Conservation (phyloP, 1,139 yeast genomes). For the Debaryomyces sp. region DNA sequence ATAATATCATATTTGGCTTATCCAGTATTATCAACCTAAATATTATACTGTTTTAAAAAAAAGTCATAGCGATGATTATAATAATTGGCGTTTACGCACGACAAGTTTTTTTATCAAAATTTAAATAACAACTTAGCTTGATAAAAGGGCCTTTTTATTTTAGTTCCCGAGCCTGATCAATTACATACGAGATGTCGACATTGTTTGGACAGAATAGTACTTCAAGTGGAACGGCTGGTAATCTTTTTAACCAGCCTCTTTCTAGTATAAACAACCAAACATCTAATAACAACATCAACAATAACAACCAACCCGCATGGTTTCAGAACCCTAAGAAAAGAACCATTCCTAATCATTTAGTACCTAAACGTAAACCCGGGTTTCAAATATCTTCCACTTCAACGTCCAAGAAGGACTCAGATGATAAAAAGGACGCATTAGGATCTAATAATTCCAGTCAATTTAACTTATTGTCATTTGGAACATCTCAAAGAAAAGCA, state of each 20-base stretch:
- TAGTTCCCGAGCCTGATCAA: not conserved
- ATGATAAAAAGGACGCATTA: slow-evolving; percentile 14
- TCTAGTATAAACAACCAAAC: slow-evolving; percentile 7
- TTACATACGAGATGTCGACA: slow-evolving; percentile 10
- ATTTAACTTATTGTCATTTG: slow-evolving; percentile 45
- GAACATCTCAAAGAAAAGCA: slow-evolving; percentile 31
- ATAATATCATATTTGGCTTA: slow-evolving; percentile 54
- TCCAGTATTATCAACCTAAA: not conserved
- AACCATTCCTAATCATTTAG: slow-evolving; percentile 58
- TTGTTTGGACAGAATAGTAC: slow-evolving; percentile 11
- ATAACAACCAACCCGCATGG: slow-evolving; percentile 46
- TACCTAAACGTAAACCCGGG: slow-evolving; percentile 46
- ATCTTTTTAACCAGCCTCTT: slow-evolving; percentile 4
- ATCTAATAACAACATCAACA: not conserved
- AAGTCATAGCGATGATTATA: slow-evolving; percentile 1
- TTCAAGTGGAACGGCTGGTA: slow-evolving; percentile 2
- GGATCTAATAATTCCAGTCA: slow-evolving; percentile 24
- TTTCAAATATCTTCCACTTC: slow-evolving; percentile 37
- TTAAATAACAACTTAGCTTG: not conserved
- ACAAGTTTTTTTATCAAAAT: not conserved
- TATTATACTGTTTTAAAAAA: not conserved
- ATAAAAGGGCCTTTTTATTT: not conserved
- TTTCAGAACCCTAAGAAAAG: slow-evolving; percentile 57
- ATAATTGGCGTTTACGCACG: not conserved
- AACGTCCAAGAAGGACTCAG: slow-evolving; percentile 22